Evolutionary conservation across 2,329 filamentous ascomycete genomes (phyloP).

Genomic region (Aureobasidium leucospermi): DNA sequence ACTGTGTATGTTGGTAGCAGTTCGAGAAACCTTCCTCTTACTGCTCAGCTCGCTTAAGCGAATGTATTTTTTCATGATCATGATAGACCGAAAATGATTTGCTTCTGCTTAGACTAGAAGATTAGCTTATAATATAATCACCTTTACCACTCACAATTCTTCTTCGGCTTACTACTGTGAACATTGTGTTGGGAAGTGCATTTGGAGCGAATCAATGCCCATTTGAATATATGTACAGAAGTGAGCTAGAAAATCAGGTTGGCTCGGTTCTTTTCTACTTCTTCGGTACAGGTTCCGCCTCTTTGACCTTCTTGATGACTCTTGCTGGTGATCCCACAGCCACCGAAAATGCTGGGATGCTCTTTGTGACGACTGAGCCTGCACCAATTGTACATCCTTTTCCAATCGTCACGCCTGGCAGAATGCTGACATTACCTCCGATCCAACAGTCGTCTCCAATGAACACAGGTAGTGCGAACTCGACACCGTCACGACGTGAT

Average conservation of each 20-base stretch:
- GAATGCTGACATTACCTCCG: constrained; percentile 61
- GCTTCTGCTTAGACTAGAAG: not conserved
- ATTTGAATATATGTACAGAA: too few relatives aligned
- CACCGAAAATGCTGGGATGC: constrained; percentile 30
- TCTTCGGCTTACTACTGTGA: not conserved
- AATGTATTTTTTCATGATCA: constrained; percentile 3
- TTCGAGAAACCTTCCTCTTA: constrained; percentile 48
- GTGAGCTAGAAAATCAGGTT: too few relatives aligned
- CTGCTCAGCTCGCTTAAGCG: constrained; percentile 10
- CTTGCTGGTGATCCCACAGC: constrained; percentile 33
- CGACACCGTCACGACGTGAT: constrained; percentile 40
- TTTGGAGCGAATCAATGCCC: too few relatives aligned
- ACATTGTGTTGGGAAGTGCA: not conserved
- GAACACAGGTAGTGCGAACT: constrained; percentile 42
- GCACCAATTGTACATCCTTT: constrained; percentile 68
- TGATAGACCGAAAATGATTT: not conserved
- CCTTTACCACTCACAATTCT: not conserved
- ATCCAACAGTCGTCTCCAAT: constrained; percentile 80
- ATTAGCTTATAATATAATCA: constrained; percentile 2
- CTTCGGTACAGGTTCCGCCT: not conserved
- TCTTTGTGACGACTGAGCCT: constrained; percentile 75
- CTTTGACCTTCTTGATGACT: constrained; percentile 28
- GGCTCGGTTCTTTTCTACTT: not conserved
- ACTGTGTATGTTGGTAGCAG: constrained; percentile 52
- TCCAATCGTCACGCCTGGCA: constrained; percentile 73